Evolutionary conservation across 176 grass and related monocot genomes (phyloP), one percentile per base, ranked within the genome.

Genomic region (Zoysia pacifica): DNA sequence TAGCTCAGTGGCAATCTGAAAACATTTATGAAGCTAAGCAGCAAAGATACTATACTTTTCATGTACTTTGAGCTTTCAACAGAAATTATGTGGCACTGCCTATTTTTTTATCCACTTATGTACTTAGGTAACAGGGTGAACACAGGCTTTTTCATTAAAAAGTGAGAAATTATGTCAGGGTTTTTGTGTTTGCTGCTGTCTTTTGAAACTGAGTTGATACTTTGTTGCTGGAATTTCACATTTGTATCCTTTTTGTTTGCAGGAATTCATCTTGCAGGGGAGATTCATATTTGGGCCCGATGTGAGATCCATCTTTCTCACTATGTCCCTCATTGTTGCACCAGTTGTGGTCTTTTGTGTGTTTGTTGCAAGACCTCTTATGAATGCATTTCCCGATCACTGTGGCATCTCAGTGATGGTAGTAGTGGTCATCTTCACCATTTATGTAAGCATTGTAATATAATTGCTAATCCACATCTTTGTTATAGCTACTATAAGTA

Each of bases 211-310:
- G 28, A 28, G 28, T 28, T 28, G 28, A 28, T 0, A 28, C 28
- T 28, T 28, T 28, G 28, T 28, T 28, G 28, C 28, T 28, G 67
- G 48, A 7, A 67, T 73, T 54, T 80, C 43, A 75, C 40, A 43
- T 66, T 65, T 67, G 4, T 69, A 7, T 70, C 13, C 86, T 63
- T 79, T 35, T 12, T 62, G 38, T 90, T 62, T 74, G 61, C 86
- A 98, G 95, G 84, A 85, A 78, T 98, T 98, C 81, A 81, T 98
- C 78, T 89, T 98, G 82, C 86, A 87, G 89, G 95, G 95, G 82
- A 94, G 95, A 79, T 93, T 98, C 83, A 94, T 98, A 83, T 98
- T 93, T 92, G 95, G 95, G 55, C 95, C 95, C 48, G 95, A 98
- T 84, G 92, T 77, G 78, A 88, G 92, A 79, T 98, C 95, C 41